Percentiles rank a stretch among this genome's conserved stretches.
Conservation (phyloP, 495 filamentous ascomycete species). For the Gamarada debralockiae region DNA sequence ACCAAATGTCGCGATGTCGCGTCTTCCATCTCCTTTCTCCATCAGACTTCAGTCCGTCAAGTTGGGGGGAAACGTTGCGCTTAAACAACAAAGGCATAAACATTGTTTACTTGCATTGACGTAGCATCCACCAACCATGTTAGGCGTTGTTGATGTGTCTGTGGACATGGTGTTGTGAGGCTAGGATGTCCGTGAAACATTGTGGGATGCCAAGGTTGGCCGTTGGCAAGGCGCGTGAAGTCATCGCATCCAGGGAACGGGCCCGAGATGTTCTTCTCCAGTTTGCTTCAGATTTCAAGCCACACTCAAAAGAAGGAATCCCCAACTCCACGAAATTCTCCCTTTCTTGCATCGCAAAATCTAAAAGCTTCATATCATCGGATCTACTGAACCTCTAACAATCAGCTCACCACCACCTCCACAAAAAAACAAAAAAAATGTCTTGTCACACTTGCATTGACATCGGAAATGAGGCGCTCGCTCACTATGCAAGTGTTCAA, state of each 20-base stretch:
- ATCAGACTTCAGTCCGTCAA: too few relatives aligned
- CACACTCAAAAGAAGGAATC: too few relatives aligned
- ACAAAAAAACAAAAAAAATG: not conserved
- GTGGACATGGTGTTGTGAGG: not conserved
- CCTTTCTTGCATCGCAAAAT: not conserved
- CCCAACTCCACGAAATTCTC: too few relatives aligned
- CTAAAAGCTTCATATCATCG: not conserved
- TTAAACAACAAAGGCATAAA: conserved; percentile 22
- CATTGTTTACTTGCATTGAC: conserved; percentile 27
- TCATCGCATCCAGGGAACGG: too few relatives aligned
- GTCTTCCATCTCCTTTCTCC: too few relatives aligned
- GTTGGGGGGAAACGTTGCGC: not conserved
- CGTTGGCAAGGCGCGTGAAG: too few relatives aligned
- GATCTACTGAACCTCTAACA: conserved; percentile 11
- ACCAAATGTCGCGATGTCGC: too few relatives aligned
- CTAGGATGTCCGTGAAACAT: too few relatives aligned
- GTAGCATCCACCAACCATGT: conserved; percentile 14
- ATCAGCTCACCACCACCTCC: not conserved
- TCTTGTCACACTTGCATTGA: conserved; percentile 14
- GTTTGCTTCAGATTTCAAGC: too few relatives aligned
- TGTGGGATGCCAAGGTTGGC: too few relatives aligned
- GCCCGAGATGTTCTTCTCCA: too few relatives aligned
- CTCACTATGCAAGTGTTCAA: conserved; percentile 17
- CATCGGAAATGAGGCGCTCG: conserved; percentile 24
- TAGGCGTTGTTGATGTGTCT: not conserved